These are phyloP conservation scores for Acer yangbiense DNA, from an alignment of 345 rosid species.

Conservation along the genomic window DNA sequence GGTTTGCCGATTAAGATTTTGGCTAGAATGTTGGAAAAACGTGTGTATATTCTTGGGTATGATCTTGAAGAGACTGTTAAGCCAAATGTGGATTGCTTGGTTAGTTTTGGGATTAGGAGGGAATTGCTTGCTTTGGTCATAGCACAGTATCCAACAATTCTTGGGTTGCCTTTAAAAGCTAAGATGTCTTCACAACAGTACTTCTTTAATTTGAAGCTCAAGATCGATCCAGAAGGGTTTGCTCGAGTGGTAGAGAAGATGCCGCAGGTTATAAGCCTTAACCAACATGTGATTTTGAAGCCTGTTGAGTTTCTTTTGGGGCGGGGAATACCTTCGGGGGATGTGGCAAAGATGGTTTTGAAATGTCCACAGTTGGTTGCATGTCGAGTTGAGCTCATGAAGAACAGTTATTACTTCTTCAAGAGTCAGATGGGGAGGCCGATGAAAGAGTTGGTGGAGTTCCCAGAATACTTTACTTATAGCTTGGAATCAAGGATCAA, in stretches of 20 bases:
- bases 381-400: slow-evolving; percentile 69
- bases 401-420: slow-evolving; percentile 74
- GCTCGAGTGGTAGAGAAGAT: slow-evolving; percentile 75
- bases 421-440: slow-evolving; percentile 93
- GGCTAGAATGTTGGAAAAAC: slow-evolving; percentile 89
- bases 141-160: slow-evolving; percentile 81
- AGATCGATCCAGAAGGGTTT: slow-evolving; percentile 83
- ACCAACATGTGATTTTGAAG: slow-evolving; percentile 81
- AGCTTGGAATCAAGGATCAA: slow-evolving; percentile 95
- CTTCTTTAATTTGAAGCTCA: slow-evolving; percentile 79
- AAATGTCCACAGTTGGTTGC: slow-evolving; percentile 82
- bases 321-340: slow-evolving; percentile 54
- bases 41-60: slow-evolving; percentile 79
- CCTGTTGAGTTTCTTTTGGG: slow-evolving; percentile 79
- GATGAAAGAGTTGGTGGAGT: slow-evolving; percentile 72
- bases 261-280: slow-evolving; percentile 89
- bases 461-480: slow-evolving; percentile 87
- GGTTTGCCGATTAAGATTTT: slow-evolving; percentile 80
- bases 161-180: slow-evolving; percentile 84
- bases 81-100: slow-evolving; percentile 77
- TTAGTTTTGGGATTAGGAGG: slow-evolving; percentile 75
- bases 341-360: slow-evolving; percentile 74
- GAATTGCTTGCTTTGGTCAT: slow-evolving; percentile 58
- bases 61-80: slow-evolving; percentile 87
- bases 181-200: slow-evolving; percentile 87